A percentile compares a stretch with the other conserved stretches of the same genome.
phyloP scores from a whole-genome alignment of 305 asterid species.

The Fraxinus angustifolia region DNA sequence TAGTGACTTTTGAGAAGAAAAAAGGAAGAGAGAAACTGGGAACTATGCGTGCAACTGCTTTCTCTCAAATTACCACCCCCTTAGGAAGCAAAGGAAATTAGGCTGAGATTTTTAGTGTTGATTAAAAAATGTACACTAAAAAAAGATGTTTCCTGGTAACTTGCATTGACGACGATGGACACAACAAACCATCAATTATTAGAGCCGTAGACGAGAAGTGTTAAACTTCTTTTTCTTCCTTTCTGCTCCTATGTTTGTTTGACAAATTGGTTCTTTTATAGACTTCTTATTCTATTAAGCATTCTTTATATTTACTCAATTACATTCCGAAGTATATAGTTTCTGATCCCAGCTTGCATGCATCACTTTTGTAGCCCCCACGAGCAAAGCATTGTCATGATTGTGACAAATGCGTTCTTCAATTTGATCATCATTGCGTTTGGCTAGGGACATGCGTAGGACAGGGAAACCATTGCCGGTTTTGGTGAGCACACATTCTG shows the following conservation, averaged over 20 bases:
- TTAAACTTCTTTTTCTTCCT: neutral
- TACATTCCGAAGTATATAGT: neutral
- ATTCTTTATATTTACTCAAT: neutral
- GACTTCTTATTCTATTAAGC: neutral
- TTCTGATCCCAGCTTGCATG: constrained; percentile 23
- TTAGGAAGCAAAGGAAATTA: neutral
- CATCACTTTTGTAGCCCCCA: constrained; percentile 71
- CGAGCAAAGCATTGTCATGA: constrained; percentile 95
- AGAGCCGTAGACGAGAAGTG: neutral
- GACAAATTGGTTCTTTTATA: neutral
- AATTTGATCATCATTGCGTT: constrained; percentile 97
- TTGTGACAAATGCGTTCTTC: constrained; percentile 95
- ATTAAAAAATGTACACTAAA: neutral
- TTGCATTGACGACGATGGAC: neutral
- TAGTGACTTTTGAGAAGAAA: neutral
- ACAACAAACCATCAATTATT: neutral
- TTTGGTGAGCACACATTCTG: constrained; percentile 57
- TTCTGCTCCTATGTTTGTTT: neutral
- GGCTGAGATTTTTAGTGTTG: neutral
- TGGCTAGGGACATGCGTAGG: constrained; percentile 98
- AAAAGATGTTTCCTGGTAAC: neutral
- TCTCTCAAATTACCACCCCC: neutral
- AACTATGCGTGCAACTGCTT: neutral
- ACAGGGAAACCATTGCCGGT: constrained; percentile 80
- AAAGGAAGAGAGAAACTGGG: neutral